Conservation (phyloP, 257 asterid genomes). For the Przewalskia tangutica region DNA sequence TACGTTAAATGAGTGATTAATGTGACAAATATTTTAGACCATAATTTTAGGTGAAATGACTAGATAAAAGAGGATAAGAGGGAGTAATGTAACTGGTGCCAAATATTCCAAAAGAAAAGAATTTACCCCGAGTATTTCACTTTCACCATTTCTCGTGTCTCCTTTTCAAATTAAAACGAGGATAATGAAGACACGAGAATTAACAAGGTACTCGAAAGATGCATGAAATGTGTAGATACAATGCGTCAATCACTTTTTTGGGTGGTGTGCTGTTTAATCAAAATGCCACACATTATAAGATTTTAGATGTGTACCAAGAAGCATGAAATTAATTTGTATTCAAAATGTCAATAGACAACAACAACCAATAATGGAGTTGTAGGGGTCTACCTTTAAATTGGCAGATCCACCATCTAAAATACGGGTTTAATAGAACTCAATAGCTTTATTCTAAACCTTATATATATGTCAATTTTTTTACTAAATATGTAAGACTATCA, state of each 20-base stretch:
- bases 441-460: not conserved
- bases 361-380: conserved; percentile 2
- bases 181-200: not conserved
- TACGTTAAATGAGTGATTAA: not conserved
- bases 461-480: not conserved
- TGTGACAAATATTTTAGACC: not conserved
- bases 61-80: not conserved
- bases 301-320: not conserved
- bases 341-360: not conserved
- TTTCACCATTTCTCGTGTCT: not conserved
- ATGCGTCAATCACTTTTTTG: not conserved
- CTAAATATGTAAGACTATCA: not conserved
- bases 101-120: not conserved
- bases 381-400: not conserved
- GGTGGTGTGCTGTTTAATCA: conserved; percentile 1
- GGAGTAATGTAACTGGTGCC: not conserved
- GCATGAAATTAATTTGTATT: not conserved
- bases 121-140: not conserved
- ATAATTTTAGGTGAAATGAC: not conserved
- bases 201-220: not conserved
- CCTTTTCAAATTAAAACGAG: not conserved
- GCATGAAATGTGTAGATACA: not conserved
- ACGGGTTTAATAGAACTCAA: rapidly evolving
- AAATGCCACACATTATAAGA: not conserved
- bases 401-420: not conserved